Base-by-base conservation (phyloP, 371 early-diverging fungal species). In the Nematocida minor region DNA sequence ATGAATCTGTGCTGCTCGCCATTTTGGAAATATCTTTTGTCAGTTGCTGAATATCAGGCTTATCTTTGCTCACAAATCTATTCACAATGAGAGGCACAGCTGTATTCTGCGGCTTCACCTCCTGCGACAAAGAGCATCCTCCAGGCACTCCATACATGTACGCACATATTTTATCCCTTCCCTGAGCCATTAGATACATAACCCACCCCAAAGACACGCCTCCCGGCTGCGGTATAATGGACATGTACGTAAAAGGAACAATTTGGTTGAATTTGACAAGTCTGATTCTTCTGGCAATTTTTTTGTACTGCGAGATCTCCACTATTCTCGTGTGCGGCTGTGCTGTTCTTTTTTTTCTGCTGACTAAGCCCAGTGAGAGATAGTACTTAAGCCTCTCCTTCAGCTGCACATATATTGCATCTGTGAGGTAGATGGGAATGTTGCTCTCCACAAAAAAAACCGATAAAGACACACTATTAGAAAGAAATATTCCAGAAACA, bases 331-430 rank as follows among this genome's bases (percentile, higher is more conserved):
- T 57, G 18, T 67, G 40, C 0, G 38, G 40, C 29, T 57, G 49
- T n/a, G 25, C 31, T 7, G 14, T 4, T 16, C 16, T 25, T 36
- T 51, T 80, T 49, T 22, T 60, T 55, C 32, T 55, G 53, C 32
- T 78, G 49, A 71, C 47, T 29, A 49, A 71, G 4, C 69, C 62
- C 22, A 80, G 27, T 49, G 46, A 25, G 14, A 64, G 3, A 48
- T 63, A 81, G 18, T 81, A n/a, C 36, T 78, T 55, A 25, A 74
- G 29, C 27, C 44, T 70, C 42, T 77, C 66, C 41, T 79, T 67
- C 40, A 83, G 46, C 63, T 83, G 83, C n/a, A 79, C 47, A 79
- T 81, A 83, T 6, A 83, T 64, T 22, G 60, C 66, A 31, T 81
- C 67, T 51, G 83, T 81, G 36, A 79, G 47, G 55, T 83, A 83